Percentiles rank a stretch among this genome's conserved stretches.
phyloP scores from a whole-genome alignment of 2,329 filamentous ascomycete species.

The Alternaria brassicicola region DNA sequence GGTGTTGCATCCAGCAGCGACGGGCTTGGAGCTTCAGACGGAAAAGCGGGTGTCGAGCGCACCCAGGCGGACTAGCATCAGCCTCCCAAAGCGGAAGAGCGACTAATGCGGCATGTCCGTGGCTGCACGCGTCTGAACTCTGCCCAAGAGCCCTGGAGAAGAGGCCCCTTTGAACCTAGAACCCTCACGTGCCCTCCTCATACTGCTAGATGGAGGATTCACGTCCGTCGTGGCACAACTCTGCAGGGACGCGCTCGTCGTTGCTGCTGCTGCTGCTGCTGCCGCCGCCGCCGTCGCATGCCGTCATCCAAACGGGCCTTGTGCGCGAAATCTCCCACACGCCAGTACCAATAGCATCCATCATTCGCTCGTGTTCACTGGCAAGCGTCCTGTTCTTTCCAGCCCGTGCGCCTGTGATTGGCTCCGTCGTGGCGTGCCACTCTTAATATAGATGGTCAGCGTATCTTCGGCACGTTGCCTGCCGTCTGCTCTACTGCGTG shows the following conservation, averaged over 20 bases:
- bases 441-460: conserved; percentile 33
- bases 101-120: conserved; percentile 16
- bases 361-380: conserved; percentile 11
- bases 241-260: background rate
- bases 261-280: background rate
- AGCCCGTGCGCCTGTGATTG: conserved; percentile 26
- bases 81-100: conserved; percentile 20
- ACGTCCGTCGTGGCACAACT: background rate
- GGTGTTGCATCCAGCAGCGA: conserved; percentile 15
- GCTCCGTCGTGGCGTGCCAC: conserved; percentile 22
- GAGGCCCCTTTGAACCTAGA: background rate
- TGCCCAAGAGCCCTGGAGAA: background rate
- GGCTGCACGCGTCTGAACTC: conserved; percentile 15
- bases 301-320: background rate
- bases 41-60: conserved; percentile 22
- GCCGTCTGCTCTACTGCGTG: conserved; percentile 7
- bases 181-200: background rate
- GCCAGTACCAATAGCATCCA: conserved; percentile 23
- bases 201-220: background rate
- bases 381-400: conserved; percentile 13
- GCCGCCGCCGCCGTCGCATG: background rate
- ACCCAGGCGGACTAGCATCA: conserved; percentile 15
- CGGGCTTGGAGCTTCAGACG: conserved; percentile 20
- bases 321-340: background rate
- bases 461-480: conserved; percentile 28